phyloP scores from a whole-genome alignment of 768 basidiomycete genomes.

The Cystobasidium tubakii region DNA sequence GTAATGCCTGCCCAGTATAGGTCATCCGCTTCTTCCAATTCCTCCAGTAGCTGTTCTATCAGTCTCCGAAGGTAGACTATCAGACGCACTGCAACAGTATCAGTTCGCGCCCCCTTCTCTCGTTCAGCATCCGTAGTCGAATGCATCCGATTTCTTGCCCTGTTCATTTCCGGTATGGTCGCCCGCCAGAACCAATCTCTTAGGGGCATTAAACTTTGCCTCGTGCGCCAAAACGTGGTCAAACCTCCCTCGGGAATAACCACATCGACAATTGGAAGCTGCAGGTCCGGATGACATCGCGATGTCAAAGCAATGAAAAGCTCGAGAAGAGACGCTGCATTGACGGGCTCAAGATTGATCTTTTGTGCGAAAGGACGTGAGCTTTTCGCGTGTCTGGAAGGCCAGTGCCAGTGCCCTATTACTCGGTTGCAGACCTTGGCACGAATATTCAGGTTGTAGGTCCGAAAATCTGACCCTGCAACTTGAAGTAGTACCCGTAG shows the following conservation, averaged over 20 bases:
- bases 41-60: constrained; percentile 27
- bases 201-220: constrained; percentile 59
- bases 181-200: constrained; percentile 45
- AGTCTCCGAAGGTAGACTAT: constrained; percentile 47
- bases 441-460: constrained; percentile 79
- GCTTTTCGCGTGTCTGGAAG: constrained; percentile 42
- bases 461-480: constrained; percentile 70
- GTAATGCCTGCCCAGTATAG: constrained; percentile 35
- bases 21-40: background rate
- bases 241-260: constrained; percentile 35
- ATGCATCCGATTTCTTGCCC: background rate
- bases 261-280: background rate
- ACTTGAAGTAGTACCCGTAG: constrained; percentile 63
- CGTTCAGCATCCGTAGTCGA: background rate
- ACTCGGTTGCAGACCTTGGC: constrained; percentile 81
- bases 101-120: background rate
- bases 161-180: constrained; percentile 52
- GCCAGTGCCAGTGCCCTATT: constrained; percentile 62
- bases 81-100: constrained; percentile 51
- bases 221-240: constrained; percentile 46
- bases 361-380: background rate
- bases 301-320: constrained; percentile 17
- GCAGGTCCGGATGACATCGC: background rate
- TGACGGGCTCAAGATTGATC: background rate
- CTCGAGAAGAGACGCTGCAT: constrained; percentile 20